phyloP scores from a whole-genome alignment of 192 early-diverging fungal genomes.

The Neocallimastix lanati region DNA sequence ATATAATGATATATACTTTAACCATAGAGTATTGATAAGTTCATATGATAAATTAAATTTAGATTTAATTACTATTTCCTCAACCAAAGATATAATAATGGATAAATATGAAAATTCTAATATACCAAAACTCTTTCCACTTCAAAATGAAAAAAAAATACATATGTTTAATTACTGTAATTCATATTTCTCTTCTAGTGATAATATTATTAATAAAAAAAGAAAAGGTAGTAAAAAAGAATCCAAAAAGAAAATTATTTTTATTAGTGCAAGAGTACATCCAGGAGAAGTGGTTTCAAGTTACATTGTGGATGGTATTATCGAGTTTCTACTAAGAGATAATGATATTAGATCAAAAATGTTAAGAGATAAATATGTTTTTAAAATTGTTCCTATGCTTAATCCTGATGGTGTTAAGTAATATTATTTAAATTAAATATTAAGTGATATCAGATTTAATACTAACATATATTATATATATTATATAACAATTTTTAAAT shows the following conservation, averaged over 20 bases:
- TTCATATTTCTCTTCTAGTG: neutral
- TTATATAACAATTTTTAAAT: no score
- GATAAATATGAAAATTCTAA: neutral
- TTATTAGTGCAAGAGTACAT: constrained; percentile 7
- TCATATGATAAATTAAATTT: neutral
- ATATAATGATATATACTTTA: constrained; percentile 5
- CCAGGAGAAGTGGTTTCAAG: constrained; percentile 9
- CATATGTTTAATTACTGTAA: neutral
- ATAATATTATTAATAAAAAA: neutral
- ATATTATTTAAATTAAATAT: no score
- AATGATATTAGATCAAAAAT: constrained; percentile 4
- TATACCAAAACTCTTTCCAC: constrained; percentile 1
- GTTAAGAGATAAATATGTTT: constrained; percentile 6
- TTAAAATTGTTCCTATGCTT: constrained; percentile 9
- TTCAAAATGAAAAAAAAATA: neutral
- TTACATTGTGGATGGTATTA: constrained; percentile 7
- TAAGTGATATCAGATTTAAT: no score
- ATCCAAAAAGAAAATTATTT: constrained; percentile 3
- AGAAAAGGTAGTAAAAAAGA: neutral
- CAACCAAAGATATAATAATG: neutral
- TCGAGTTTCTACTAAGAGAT: constrained; percentile 7
- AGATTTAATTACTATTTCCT: constrained; percentile 10
- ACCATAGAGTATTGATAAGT: constrained; percentile 2
- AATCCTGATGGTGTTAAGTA: constrained; percentile 8
- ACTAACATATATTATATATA: no score